Evolutionary conservation across 1,284 basidiomycete genomes (phyloP), one percentile per base, ranked within the genome.

Genomic region (Boletellus deceptivus): DNA sequence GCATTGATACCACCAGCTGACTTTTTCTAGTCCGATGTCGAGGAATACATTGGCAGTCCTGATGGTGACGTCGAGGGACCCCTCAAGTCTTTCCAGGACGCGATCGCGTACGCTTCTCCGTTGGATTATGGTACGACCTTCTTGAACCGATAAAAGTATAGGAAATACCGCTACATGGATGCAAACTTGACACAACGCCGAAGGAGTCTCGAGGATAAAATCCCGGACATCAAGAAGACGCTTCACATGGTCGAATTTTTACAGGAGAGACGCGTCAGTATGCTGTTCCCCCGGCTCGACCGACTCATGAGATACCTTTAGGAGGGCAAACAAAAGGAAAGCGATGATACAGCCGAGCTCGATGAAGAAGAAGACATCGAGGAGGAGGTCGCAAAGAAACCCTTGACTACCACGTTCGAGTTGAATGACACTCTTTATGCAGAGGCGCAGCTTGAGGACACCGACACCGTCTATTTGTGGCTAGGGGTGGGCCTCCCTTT

Each of bases 111-210:
- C 69, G 84, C 49, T 46, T 43, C 50, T 47, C 48, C 47, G 56
- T 54, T 53, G 54, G 16, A 59, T 49, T 53, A 59, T 52, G 46
- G 35, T 41, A 22, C 49, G 41, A 45, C 59, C 44, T 47, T 59
- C 56, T 55, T 57, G 59, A 54, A 58, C 52, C 53, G 52, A 54
- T 55, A 55, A 53, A 58, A 72, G 72, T 64, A 61, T 73, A 98
- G 94, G 56, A 98, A 99, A 77, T 99, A 99, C 77, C 89, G 92
- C 53, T 97, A 96, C 73, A 98, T 99, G 96, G 96, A 98, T 63
- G 75, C 84, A 33, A 95, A 87, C 65, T 77, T 96, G 43, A 77
- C 86, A 13, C 89, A 93, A 67, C 80, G 94, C 42, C 79, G 89
- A 46, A 78, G 80, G 50, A 86, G 87, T 2, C 76, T 98, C 6